Base-by-base conservation (phyloP, 2,329 filamentous ascomycete genomes). In the Penicillium freii region DNA sequence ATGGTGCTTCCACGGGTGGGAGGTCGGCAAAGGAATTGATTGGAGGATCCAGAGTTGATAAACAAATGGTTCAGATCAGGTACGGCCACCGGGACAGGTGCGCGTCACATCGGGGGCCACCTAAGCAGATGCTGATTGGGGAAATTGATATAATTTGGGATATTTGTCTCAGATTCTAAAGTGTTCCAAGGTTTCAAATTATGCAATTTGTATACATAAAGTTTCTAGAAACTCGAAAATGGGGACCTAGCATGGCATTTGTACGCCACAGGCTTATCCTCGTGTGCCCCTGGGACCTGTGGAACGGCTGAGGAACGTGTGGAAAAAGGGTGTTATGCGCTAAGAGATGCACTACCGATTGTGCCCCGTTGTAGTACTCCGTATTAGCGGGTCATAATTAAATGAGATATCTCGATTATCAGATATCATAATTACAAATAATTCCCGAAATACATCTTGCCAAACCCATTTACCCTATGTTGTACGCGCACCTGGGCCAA, bases 261-360 rank as follows among this genome's bases (percentile, higher is more conserved):
- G 15, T 51, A 15, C 54, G 54, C 54, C 54, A 56, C 54, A 56
- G 34, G 54, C 48, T 45, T 52, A 45, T 45, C 54, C 54, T 56
- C 54, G 54, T 56, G 54, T 43, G 33, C 42, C 49, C 54, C 54
- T 33, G 34, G 54, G 48, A 51, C 29, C 48, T 42, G 42, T 56
- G 54, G 48, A 56, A 56, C 54, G 54, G 54, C 33, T 25, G 38
- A 50, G 45, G 52, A 55, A 56, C 48, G 40, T 51, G 54, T 56
- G 40, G 54, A 56, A 56, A 56, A 46, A 46, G 25, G 33, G 42
- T 52, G 34, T 34, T 33, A 27, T 52, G 48, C 54, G 48, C 48
- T 56, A 56, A 39, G 31, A 47, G 33, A 42, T 27, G 34, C 48
- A 56, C 48, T 56, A 56, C 54, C 42, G 52, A 49, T 36, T 52